Conservation (phyloP, 2,329 filamentous ascomycete species). For the Zasmidium citrigriseum region DNA sequence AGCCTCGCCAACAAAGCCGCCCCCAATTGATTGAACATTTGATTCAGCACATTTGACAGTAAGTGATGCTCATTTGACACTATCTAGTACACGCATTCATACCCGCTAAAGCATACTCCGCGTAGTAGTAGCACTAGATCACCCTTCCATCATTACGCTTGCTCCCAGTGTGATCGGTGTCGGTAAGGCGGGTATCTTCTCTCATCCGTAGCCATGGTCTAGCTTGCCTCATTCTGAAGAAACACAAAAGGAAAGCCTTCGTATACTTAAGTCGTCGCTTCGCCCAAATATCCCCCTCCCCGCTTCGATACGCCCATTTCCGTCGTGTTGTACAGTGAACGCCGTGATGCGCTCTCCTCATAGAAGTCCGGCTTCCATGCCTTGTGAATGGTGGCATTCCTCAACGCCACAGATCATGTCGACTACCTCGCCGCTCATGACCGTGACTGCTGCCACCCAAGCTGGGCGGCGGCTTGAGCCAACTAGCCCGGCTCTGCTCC, state of each 20-base stretch:
- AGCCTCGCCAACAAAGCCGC: background rate
- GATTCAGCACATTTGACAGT: background rate
- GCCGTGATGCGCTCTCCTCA: background rate
- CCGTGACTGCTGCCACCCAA: conserved; percentile 21
- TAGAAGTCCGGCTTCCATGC: background rate
- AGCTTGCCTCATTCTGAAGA: no score
- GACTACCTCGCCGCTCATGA: conserved; percentile 33
- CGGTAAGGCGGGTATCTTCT: background rate
- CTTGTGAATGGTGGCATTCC: background rate
- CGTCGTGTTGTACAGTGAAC: background rate
- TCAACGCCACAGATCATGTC: conserved; percentile 37
- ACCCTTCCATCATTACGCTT: background rate
- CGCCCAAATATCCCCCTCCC: background rate
- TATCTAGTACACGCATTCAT: background rate
- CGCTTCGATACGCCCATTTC: background rate
- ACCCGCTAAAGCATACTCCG: background rate
- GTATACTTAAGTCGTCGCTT: background rate
- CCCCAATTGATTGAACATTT: no score
- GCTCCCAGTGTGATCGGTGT: background rate
- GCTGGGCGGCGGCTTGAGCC: conserved; percentile 34
- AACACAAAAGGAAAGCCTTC: background rate
- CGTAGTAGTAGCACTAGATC: background rate
- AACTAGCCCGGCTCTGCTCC: conserved; percentile 17
- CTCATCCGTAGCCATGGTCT: background rate
- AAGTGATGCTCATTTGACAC: background rate